phyloP scores from a whole-genome alignment of 2,329 filamentous ascomycete species.

The Penicillium sp. region DNA sequence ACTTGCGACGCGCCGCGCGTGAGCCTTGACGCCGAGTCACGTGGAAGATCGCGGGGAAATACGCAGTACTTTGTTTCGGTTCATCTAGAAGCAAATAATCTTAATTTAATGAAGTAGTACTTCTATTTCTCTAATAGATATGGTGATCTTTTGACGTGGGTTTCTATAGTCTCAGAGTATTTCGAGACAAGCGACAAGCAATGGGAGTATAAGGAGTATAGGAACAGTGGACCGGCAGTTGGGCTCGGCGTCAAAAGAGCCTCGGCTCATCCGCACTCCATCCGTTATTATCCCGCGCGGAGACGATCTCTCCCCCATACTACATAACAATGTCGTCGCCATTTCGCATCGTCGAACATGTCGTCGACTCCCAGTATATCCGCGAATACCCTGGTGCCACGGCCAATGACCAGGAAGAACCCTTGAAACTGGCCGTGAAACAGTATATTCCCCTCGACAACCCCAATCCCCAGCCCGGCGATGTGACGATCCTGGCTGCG shows the following conservation, averaged over 20 bases:
- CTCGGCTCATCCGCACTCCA: constrained; percentile 6
- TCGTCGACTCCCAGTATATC: constrained; percentile 68
- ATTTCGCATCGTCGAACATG: constrained; percentile 64
- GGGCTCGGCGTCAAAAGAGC: constrained; percentile 3
- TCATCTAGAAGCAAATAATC: no score
- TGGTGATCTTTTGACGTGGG: neutral
- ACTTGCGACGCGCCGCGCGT: constrained; percentile 11
- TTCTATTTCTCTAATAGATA: no score
- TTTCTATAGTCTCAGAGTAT: no score
- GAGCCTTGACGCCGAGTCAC: constrained; percentile 14
- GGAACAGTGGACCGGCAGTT: constrained; percentile 7
- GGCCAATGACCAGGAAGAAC: constrained; percentile 66
- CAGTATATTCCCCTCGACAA: constrained; percentile 79
- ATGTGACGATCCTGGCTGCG: constrained; percentile 77
- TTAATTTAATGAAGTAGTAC: no score
- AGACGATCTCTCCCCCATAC: neutral
- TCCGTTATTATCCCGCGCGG: constrained; percentile 7
- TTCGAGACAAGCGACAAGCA: no score
- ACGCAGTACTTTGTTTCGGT: neutral
- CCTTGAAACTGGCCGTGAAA: constrained; percentile 70
- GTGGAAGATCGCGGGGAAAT: constrained; percentile 4
- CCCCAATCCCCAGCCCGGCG: constrained; percentile 60
- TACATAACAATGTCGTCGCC: constrained; percentile 41
- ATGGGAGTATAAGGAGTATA: neutral
- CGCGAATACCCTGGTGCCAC: constrained; percentile 74